Conservation (phyloP, 768 basidiomycete species). For the Naganishia antarctica region DNA sequence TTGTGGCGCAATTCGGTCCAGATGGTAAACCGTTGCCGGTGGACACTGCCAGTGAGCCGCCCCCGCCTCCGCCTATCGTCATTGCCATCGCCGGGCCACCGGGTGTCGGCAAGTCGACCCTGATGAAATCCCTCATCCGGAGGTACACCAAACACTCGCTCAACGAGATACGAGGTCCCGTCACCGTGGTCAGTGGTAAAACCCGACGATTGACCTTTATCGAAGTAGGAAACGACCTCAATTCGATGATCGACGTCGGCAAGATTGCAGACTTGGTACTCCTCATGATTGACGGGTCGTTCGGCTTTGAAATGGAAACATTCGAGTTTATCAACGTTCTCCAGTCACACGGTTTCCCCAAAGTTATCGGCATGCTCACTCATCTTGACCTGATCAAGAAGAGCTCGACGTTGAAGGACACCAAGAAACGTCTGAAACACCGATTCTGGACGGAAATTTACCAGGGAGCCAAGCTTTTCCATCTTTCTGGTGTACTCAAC, state of each 20-base stretch:
- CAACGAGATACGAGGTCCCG: constrained; percentile 81
- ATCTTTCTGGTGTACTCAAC: constrained; percentile 91
- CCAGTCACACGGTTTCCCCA: constrained; percentile 95
- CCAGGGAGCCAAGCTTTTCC: constrained; percentile 96
- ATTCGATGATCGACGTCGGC: constrained; percentile 96
- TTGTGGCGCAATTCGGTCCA: constrained; percentile 46
- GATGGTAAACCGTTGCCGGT: constrained; percentile 55
- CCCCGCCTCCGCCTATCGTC: constrained; percentile 81
- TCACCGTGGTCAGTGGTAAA: constrained; percentile 92
- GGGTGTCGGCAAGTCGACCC: constrained; percentile 92
- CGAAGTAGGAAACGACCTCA: constrained; percentile 95
- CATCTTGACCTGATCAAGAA: constrained; percentile 98
- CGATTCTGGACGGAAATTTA: constrained; percentile 99
- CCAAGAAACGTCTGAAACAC: constrained; percentile 91
- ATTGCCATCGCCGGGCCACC: constrained; percentile 93
- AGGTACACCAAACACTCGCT: constrained; percentile 91
- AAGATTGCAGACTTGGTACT: constrained; percentile 95
- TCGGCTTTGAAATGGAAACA: constrained; percentile 99
- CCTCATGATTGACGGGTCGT: constrained; percentile 95
- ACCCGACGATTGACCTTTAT: constrained; percentile 88
- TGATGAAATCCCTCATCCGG: constrained; percentile 83
- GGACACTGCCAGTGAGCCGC: constrained; percentile 4
- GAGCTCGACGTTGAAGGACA: constrained; percentile 71
- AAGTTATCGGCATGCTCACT: constrained; percentile 91
- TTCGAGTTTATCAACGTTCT: constrained; percentile 98